phyloP scores from a whole-genome alignment of 257 asterid genomes.

The Fraxinus anomala region DNA sequence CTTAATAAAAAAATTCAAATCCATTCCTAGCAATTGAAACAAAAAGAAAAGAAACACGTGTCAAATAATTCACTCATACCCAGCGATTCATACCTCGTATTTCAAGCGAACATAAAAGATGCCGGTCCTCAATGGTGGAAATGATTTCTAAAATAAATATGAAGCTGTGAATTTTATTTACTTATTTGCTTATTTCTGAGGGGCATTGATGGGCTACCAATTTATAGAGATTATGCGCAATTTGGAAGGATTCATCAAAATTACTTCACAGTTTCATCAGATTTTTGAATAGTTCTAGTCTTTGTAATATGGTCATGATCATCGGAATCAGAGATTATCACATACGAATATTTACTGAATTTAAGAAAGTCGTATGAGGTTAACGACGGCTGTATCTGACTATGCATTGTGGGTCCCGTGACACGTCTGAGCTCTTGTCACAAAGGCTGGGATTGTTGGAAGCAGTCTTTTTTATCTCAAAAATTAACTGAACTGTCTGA shows the following conservation, averaged over 20 bases:
- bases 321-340: slow-evolving; percentile 1
- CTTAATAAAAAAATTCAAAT: too few species aligned
- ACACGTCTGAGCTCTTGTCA: background rate
- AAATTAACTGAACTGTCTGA: too few species aligned
- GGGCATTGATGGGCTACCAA: slow-evolving; percentile 18
- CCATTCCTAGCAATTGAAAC: background rate
- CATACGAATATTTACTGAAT: background rate
- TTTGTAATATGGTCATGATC: background rate
- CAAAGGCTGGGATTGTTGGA: too few species aligned
- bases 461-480: too few species aligned
- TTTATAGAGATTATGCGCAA: background rate
- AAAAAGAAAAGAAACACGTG: slow-evolving; percentile 2
- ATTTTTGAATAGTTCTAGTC: background rate
- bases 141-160: background rate
- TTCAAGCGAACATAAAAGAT: background rate
- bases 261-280: background rate
- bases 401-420: too few species aligned
- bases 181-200: background rate
- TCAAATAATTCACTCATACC: background rate
- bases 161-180: background rate
- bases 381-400: too few species aligned
- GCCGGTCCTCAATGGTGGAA: background rate
- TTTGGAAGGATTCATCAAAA: slow-evolving; percentile 7
- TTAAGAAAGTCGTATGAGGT: background rate
- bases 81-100: background rate